Evolutionary conservation across 306 rosid species (phyloP).

Genomic region (Rubus idaeus): DNA sequence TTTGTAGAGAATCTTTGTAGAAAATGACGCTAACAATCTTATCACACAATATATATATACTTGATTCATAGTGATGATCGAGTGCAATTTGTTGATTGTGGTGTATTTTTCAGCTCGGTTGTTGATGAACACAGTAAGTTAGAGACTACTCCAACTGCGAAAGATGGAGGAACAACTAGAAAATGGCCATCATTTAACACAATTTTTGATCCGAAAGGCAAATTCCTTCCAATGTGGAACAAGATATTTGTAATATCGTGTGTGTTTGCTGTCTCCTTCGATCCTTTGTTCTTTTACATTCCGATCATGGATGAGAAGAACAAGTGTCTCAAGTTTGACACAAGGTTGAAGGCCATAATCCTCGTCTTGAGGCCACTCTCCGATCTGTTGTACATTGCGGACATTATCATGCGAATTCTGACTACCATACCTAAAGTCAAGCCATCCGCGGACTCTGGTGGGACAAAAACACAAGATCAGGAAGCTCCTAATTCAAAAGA

Average conservation of each 20-base stretch:
- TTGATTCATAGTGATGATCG: not conserved
- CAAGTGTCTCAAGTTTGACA: conserved; percentile 34
- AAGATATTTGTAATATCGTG: conserved; percentile 31
- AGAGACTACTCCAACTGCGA: not conserved
- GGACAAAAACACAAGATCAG: too few species aligned
- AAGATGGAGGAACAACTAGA: not conserved
- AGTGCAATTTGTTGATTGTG: not conserved
- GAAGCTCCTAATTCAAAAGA: not conserved
- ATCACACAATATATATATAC: not conserved
- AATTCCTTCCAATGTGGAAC: conserved; percentile 18
- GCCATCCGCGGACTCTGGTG: not conserved
- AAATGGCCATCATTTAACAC: not conserved
- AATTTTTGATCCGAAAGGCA: not conserved
- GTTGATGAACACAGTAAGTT: not conserved
- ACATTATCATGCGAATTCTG: conserved; percentile 12
- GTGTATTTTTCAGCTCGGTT: not conserved
- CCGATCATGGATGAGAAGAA: conserved; percentile 10
- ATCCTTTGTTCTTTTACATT: conserved; percentile 40
- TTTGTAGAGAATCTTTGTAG: not conserved
- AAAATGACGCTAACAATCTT: too few species aligned
- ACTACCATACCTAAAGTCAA: not conserved
- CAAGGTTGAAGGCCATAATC: conserved; percentile 18
- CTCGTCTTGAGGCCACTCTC: conserved; percentile 22
- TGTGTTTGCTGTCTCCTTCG: conserved; percentile 36
- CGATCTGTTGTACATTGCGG: conserved; percentile 24